Evolutionary conservation across 805 yeast species (phyloP), one percentile per base, ranked within the genome.

Genomic region (Scheffersomyces amazonensis): DNA sequence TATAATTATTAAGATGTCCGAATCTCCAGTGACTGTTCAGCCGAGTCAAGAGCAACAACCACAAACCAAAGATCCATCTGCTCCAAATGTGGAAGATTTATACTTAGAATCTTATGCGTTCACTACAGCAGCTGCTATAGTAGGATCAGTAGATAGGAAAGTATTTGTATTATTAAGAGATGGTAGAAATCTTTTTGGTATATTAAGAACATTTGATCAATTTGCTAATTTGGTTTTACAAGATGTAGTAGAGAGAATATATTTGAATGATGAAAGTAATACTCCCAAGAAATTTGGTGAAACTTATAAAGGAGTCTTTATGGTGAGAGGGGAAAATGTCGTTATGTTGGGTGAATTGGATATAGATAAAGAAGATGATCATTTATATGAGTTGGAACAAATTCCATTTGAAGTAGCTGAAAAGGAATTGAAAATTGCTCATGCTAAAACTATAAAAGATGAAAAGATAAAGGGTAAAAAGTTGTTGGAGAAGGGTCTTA

Each of bases 311-410:
- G 96, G 96, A 8, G 86, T 87, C 35, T 83, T 81, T 56, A 76
- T 93, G 66, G 83, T 93, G 29, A 83, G 99, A 64, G 99, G 99
- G 44, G 99, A 93, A 61, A 91, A 91, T 53, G 93, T 93, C 7
- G 93, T 90, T 8, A 78, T 90, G 80, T 60, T 93, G 58, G 99
- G 98, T 16, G 97, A 91, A 59, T 76, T 91, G 44, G 96, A 90
- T 60, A 84, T 88, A 44, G 96, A 87, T 54, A 76, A 69, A 45
- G 96, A 89, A 61, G 95, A 86, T 54, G 76, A 68, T 44, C 85
- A 85, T 36, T 62, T 86, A 49, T 71, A 70, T 29, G 61, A 65
- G 11, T 70, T 80, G 60, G 67, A 73, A 44, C 78, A 76, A 55
- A 70, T 87, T 16, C 78, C 77, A 23, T 89, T 78, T 56, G 69